Base-by-base conservation (phyloP, 2,329 filamentous ascomycete genomes). In the Ceratocystis destructans region DNA sequence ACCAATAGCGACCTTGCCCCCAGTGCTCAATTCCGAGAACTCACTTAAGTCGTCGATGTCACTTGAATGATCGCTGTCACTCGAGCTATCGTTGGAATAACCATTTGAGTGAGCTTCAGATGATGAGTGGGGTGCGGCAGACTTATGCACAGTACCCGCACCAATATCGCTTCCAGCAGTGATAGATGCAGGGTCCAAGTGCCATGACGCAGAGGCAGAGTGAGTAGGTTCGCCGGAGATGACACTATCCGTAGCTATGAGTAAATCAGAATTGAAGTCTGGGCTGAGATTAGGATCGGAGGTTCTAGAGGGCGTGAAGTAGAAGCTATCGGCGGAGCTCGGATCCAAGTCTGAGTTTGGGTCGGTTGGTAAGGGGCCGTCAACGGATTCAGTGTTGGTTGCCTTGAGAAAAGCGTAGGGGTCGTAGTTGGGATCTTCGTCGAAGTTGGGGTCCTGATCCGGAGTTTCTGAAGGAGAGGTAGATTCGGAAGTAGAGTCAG, bases 1-100 rank as follows among this genome's bases (percentile, higher is more conserved):
- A 10, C 53, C 53, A 15, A 67, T 67, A 15, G 62, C 66, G 7
- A 50, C 55, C 6, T 57, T 63, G n/a, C 44, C 44, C 17, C 62
- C 66, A 8, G 33, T 53, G 48, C 33, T 50, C 6, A 67, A 45
- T 6, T 62, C 62, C 3, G 50, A 61, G 59, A 15, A 15, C 1
- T 41, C 37, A 3, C 37, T 41, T 10, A 4, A 10, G 37, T 41
- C 37, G 10, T 41, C 12, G 10, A 4, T 4, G 37, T 41, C 37
- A 15, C 37, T 41, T 5, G 37, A 41, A 22, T 22, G 22, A 22
- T 22, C 12, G 10, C 12, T 4, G 37, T 41, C 37, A 15, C 37
- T 41, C 12, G 37, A 41, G 12, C 1, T 10, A 41, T 41, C 37
- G 37, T 25, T 53, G 10, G 31, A 25, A 17, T 41, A 37, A 10